These are phyloP conservation scores for Beauveria pseudobassiana DNA, from an alignment of 2,329 filamentous ascomycete genomes.

Conservation along the genomic window DNA sequence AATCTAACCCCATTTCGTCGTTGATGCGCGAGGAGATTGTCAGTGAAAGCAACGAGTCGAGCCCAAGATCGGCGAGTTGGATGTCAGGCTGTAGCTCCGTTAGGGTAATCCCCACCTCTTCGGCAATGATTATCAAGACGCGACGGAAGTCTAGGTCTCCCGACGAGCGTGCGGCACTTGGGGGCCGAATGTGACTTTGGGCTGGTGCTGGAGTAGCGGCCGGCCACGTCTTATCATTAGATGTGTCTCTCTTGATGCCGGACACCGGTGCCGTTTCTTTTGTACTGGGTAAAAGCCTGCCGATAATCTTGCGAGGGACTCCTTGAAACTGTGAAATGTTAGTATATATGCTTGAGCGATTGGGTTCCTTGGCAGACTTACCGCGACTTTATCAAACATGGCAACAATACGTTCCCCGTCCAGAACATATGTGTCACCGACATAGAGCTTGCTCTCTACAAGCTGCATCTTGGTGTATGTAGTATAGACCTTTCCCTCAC, in stretches of 20 bases:
- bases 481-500: constrained; percentile 38
- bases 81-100: not conserved
- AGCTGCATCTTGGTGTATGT: constrained; percentile 52
- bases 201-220: not conserved
- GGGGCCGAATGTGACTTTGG: not conserved
- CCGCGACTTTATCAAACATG: constrained; percentile 7
- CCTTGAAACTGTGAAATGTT: constrained; percentile 44
- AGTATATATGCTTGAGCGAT: not conserved
- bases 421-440: constrained; percentile 49
- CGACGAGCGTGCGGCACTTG: not conserved
- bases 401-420: constrained; percentile 40
- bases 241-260: not conserved
- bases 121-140: not conserved
- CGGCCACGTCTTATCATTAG: not conserved
- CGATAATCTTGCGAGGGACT: constrained; percentile 58
- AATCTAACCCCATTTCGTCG: not conserved
- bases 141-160: not conserved
- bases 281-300: constrained; percentile 50
- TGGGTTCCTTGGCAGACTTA: not conserved
- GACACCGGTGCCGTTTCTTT: not conserved
- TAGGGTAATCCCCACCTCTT: not conserved
- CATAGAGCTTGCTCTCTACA: constrained; percentile 31
- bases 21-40: not conserved
- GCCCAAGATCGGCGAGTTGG: not conserved
- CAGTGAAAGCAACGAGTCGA: not conserved